A percentile compares a stretch with the other conserved stretches of the same genome.
phyloP scores from a whole-genome alignment of 352 stramenopile genomes.

The Pythium coloratum region DNA sequence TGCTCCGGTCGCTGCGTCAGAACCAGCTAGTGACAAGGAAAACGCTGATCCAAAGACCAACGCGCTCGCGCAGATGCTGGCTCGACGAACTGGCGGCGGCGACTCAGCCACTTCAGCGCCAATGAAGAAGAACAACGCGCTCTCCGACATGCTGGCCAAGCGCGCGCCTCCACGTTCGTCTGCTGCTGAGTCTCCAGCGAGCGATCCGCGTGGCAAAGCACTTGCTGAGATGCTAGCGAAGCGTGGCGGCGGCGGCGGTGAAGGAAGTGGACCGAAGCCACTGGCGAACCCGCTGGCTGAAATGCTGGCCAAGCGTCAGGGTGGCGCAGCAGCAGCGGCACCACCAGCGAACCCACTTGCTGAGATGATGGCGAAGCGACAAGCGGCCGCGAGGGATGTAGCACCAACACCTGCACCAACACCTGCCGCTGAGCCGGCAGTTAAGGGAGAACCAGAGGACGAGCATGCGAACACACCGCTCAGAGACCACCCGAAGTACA shows the following conservation, averaged over 20 bases:
- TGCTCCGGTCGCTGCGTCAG: background rate
- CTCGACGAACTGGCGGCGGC: conserved; percentile 30
- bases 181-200: background rate
- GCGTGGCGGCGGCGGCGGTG: conserved; percentile 13
- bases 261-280: conserved; percentile 5
- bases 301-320: conserved; percentile 27
- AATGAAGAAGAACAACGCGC: conserved; percentile 28
- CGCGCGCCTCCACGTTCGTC: conserved; percentile 5
- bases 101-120: conserved; percentile 12
- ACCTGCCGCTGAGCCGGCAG: background rate
- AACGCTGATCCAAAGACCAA: conserved; percentile 14
- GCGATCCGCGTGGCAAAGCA: background rate
- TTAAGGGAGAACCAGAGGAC: conserved; percentile 4
- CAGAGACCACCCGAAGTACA: conserved; percentile 69
- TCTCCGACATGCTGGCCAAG: conserved; percentile 44
- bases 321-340: background rate
- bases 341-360: conserved; percentile 25
- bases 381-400: conserved; percentile 17
- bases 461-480: conserved; percentile 38
- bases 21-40: conserved; percentile 6
- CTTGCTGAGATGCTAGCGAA: background rate
- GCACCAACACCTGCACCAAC: too few relatives aligned
- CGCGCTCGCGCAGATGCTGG: conserved; percentile 36
- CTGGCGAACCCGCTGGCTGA: conserved; percentile 20
- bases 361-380: conserved; percentile 27